Base-by-base conservation (phyloP, 257 asterid genomes). In the Salvia miltiorrhiza region DNA sequence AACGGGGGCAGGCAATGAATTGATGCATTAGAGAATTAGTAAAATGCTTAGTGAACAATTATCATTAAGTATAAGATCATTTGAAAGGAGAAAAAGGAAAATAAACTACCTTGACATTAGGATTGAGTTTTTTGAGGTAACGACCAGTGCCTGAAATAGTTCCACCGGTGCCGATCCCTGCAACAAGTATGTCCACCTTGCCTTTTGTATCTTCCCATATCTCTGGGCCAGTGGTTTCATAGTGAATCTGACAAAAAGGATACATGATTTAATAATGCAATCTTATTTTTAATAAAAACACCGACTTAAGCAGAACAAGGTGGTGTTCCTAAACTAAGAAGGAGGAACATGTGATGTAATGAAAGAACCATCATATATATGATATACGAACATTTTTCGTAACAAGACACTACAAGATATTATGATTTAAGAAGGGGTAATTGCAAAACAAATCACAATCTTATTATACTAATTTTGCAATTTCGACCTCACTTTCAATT, bases 161-260 rank as follows among this genome's bases (percentile, higher is more conserved):
- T 75, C 99, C 96, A 64, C 99, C 97, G 44, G 99, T 93, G 47
- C 97, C 97, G 54, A 93, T 89, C 67, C 97, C 97, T n/a, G 97
- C 97, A 79, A 93, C 90, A 73, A 93, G 76, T 78, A 93, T 90
- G 83, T 88, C 99, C 66, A 90, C 89, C 79, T 86, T 87, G 74
- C 99, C 99, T 69, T 74, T 88, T 30, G 99, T 86, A 81, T 93
- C 97, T 65, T 93, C 97, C 97, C 97, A 93, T 57, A 93, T 93
- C 86, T 88, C 99, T 2, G 99, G 99, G 69, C 99, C 96, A 41
- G 99, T 93, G 71, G 96, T 88, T 82, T 93, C 97, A 73, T 86
- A 93, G 80, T 93, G 99, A 75, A 91, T 74, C 99, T 93, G 70
- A 16, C 77, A 55, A 7, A 20, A 47, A 13, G 12, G 19, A 54